Evolutionary conservation across 306 rosid genomes (phyloP).

Genomic region (Neltuma alba): DNA sequence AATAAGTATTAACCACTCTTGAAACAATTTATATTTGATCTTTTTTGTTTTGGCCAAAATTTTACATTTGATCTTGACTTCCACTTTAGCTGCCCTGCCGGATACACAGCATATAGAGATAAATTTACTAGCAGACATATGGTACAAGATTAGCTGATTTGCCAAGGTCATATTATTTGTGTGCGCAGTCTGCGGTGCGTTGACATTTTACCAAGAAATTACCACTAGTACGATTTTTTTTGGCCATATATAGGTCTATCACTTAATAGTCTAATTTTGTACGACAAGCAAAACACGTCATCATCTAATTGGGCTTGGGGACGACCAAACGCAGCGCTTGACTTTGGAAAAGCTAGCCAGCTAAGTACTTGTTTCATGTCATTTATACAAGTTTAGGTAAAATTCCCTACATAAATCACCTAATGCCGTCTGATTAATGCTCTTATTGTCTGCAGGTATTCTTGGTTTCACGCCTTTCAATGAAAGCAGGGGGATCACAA

Average conservation of each 20-base stretch:
- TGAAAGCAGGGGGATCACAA: too few species aligned
- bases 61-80: too few species aligned
- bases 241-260: not conserved
- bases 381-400: too few species aligned
- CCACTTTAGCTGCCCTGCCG: too few species aligned
- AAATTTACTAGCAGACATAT: too few species aligned
- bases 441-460: not conserved
- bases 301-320: too few species aligned
- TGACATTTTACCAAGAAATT: not conserved
- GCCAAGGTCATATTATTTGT: not conserved
- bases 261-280: not conserved
- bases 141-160: not conserved
- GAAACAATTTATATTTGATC: too few species aligned
- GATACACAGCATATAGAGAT: too few species aligned
- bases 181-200: too few species aligned
- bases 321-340: not conserved
- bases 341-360: not conserved
- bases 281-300: not conserved
- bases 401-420: not conserved
- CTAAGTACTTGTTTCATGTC: too few species aligned
- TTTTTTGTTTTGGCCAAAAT: too few species aligned
- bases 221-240: not conserved
- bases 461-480: not conserved
- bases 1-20: too few species aligned
- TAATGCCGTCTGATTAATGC: not conserved